Conservation (phyloP, 2,329 filamentous ascomycete genomes). For the Rutstroemia sp. region DNA sequence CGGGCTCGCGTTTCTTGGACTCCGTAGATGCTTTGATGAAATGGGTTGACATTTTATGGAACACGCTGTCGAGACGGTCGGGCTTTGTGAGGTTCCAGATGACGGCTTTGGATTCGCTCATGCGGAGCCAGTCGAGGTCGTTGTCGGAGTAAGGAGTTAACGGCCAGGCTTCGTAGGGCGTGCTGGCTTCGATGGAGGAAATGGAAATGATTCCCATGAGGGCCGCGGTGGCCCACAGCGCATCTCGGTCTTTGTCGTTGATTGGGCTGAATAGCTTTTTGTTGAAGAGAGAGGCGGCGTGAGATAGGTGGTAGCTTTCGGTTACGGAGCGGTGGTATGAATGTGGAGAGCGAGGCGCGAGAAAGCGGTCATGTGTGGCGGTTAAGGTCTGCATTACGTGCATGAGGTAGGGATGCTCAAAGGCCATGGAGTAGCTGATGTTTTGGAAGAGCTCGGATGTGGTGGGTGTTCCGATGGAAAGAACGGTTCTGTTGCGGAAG, state of each 20-base stretch:
- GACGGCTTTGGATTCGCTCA: slow-evolving; percentile 47
- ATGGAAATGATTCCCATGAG: slow-evolving; percentile 40
- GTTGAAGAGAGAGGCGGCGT: slow-evolving; percentile 41
- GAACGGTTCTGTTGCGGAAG: slow-evolving; percentile 37
- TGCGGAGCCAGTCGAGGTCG: slow-evolving; percentile 51
- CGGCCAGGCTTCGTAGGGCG: slow-evolving; percentile 47
- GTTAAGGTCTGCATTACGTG: slow-evolving; percentile 48
- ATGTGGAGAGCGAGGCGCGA: slow-evolving; percentile 23
- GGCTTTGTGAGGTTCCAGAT: slow-evolving; percentile 36
- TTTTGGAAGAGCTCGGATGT: slow-evolving; percentile 31
- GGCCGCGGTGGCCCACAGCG: slow-evolving; percentile 40
- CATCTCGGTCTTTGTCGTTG: slow-evolving; percentile 35
- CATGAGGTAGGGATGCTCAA: slow-evolving; percentile 27
- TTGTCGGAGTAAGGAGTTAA: slow-evolving; percentile 35
- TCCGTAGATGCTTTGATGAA: not conserved
- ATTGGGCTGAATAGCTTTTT: slow-evolving; percentile 35
- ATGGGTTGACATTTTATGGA: not conserved
- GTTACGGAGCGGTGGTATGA: slow-evolving; percentile 18
- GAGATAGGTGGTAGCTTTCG: slow-evolving; percentile 42
- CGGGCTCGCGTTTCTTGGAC: not conserved
- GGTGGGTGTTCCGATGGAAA: slow-evolving; percentile 32
- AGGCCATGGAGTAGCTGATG: slow-evolving; percentile 23
- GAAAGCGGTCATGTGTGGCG: slow-evolving; percentile 43
- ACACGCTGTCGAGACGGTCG: not conserved
- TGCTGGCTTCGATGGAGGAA: slow-evolving; percentile 35